A percentile compares a stretch with the other conserved stretches of the same genome.
Evolutionary conservation across 2,329 filamentous ascomycete genomes (phyloP).

Genomic region (Venturiaceae sp.): DNA sequence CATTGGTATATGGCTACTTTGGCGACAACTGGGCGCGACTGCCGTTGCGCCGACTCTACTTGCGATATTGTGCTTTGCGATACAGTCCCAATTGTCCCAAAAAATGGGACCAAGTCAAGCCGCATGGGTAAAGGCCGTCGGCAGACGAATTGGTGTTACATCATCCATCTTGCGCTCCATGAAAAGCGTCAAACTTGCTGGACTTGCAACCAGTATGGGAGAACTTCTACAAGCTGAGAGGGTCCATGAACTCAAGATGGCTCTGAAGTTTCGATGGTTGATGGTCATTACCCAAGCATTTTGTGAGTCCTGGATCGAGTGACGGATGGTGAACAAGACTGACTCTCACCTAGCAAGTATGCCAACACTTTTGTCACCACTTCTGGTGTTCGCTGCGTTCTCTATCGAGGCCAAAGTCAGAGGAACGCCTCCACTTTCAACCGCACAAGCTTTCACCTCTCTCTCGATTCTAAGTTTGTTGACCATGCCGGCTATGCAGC

Average conservation of each 20-base stretch:
- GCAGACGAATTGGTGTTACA: background rate
- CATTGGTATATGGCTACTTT: conserved; percentile 4
- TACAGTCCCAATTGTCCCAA: background rate
- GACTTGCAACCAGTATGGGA: background rate
- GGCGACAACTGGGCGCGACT: conserved; percentile 2
- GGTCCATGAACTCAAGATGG: conserved; percentile 1
- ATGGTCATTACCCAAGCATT: conserved; percentile 6
- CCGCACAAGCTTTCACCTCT: conserved; percentile 1
- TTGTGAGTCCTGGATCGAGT: background rate
- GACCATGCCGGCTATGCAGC: background rate
- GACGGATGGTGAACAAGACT: background rate
- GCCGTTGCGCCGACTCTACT: background rate
- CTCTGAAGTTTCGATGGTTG: conserved; percentile 1
- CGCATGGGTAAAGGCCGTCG: background rate
- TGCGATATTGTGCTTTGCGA: background rate
- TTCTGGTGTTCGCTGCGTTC: conserved; percentile 3
- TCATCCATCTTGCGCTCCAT: background rate
- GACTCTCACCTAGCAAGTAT: background rate
- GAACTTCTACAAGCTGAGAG: conserved; percentile 1
- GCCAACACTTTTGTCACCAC: background rate
- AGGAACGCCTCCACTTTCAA: background rate
- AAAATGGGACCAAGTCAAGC: conserved; percentile 1
- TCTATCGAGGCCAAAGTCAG: background rate
- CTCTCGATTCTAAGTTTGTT: background rate
- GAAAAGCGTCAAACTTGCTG: conserved; percentile 4